These are phyloP conservation scores for Collybiopsis confluens DNA, from an alignment of 768 basidiomycete genomes.

Conservation along the genomic window DNA sequence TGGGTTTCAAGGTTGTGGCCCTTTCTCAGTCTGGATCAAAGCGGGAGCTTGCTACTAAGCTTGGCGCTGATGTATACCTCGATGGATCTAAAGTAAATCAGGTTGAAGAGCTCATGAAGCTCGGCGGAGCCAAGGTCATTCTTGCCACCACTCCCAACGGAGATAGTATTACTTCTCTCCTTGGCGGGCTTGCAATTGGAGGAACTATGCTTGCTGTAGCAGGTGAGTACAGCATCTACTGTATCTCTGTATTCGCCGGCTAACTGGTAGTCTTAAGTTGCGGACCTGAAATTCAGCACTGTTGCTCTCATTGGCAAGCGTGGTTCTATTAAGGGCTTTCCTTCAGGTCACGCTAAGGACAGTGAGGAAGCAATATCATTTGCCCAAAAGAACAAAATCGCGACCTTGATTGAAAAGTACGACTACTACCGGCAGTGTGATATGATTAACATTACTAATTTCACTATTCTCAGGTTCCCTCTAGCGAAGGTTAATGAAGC, in stretches of 20 bases:
- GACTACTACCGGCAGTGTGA: background rate
- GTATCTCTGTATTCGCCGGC: too few relatives aligned
- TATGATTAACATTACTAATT: background rate
- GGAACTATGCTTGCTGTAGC: slow-evolving; percentile 4
- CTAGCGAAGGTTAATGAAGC: slow-evolving; percentile 1
- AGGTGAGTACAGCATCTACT: background rate
- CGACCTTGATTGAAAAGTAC: background rate
- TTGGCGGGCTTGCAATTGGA: background rate
- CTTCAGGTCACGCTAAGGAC: slow-evolving; percentile 2
- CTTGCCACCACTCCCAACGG: slow-evolving; percentile 4
- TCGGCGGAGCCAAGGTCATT: slow-evolving; percentile 3
- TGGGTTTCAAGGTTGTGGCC: slow-evolving; percentile 5
- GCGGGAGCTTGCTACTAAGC: background rate
- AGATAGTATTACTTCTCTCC: background rate
- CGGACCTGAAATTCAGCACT: slow-evolving; percentile 3
- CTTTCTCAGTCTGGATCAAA: slow-evolving; percentile 1
- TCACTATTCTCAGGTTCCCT: background rate
- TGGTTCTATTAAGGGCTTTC: background rate
- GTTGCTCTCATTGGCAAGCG: background rate
- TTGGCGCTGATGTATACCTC: slow-evolving; percentile 3
- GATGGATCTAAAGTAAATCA: slow-evolving; percentile 2
- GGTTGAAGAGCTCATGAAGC: slow-evolving; percentile 4
- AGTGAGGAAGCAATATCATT: slow-evolving; percentile 1
- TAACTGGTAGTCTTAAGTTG: background rate
- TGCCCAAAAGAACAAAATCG: slow-evolving; percentile 2